Base-by-base conservation (phyloP, 2,329 filamentous ascomycete genomes). In the Myriosclerotinia duriaeana region DNA sequence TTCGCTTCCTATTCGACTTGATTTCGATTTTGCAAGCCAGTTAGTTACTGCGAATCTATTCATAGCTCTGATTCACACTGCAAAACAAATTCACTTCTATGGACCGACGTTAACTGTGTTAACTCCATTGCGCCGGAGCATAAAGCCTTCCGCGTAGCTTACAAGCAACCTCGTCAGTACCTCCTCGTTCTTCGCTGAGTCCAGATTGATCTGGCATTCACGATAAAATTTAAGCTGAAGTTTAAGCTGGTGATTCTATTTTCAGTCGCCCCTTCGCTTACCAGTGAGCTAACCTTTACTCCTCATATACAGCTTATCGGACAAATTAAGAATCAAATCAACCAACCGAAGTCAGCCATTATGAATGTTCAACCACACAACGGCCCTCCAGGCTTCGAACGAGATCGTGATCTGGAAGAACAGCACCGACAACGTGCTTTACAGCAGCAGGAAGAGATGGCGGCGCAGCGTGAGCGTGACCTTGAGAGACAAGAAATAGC, bases 401-500 rank as follows among this genome's bases (percentile, higher is more conserved):
- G 73, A 67, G 81, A 81, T 64, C 77, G 80, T 62, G 68, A 85
- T 69, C 75, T 83, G 72, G 80, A 81, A 68, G 82, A 85, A 71
- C 80, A 84, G 66, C 84, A 87, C 71, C 81, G 81, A 84, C 77
- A 71, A 60, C 81, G 86, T 77, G 82, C 85, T 60, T 76, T 81
- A 54, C 78, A 76, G 69, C 69, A 76, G 69, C 69, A 78, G 72
- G 82, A 88, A 76, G 85, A 88, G 72, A 85, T 87, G 68, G 79
- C 83, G 71, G 80, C 78, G 66, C 83, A 85, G 69, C 79, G 79
- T 50, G 79, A 78, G 64, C 74, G 78, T 46, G 79, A 83, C 61
- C 80, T 81, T 54, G 77, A 87, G 69, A 83, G 87, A 72, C 74
- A 75, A 58, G 75, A 76, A 52, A 69, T 85, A 71, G 87, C 91